phyloP scores from a whole-genome alignment of 441 rosid species.

The Macaranga tanarius region DNA sequence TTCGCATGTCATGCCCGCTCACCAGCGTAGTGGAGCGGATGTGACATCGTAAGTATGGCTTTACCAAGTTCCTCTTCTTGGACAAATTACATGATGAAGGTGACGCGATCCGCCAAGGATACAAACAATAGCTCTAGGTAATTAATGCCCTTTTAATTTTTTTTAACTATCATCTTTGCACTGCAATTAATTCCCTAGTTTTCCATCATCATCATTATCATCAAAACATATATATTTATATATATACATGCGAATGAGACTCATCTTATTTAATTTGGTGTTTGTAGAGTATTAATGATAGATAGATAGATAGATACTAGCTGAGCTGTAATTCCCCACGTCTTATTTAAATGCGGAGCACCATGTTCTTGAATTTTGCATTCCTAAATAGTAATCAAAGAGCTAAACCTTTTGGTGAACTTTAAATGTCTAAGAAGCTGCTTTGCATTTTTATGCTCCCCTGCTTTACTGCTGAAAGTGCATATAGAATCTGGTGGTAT shows the following conservation, averaged over 20 bases:
- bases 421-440: conserved; percentile 62
- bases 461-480: conserved; percentile 58
- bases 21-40: too few species aligned
- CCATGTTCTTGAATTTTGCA: too few species aligned
- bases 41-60: conserved; percentile 66
- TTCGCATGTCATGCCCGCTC: too few species aligned
- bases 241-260: too few species aligned
- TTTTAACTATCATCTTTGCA: not conserved
- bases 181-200: too few species aligned
- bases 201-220: too few species aligned
- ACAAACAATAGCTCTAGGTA: conserved; percentile 66
- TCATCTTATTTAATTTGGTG: too few species aligned
- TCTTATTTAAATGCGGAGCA: too few species aligned
- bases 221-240: too few species aligned
- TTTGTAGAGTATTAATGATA: too few species aligned
- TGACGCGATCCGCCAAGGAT: conserved; percentile 49
- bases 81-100: conserved; percentile 59
- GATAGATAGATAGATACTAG: too few species aligned
- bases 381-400: not conserved
- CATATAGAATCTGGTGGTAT: conserved; percentile 90
- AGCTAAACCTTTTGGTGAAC: not conserved
- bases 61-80: conserved; percentile 60
- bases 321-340: too few species aligned
- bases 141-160: not conserved
- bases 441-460: conserved; percentile 70